Conservation (phyloP, 2,329 filamentous ascomycete species). For the Aureobasidium sp. region DNA sequence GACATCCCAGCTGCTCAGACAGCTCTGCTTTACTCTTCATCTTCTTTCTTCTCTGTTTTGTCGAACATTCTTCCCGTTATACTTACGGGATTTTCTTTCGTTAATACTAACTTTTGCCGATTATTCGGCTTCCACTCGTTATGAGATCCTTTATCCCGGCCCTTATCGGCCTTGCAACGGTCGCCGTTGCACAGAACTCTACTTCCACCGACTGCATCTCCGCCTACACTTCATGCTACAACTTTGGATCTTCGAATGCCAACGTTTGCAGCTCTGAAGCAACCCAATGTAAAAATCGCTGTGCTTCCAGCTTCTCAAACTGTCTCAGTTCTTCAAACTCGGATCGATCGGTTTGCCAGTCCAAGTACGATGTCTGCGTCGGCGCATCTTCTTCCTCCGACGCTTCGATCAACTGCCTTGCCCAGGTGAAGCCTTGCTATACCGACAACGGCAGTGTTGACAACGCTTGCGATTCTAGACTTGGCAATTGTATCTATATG, state of each 20-base stretch:
- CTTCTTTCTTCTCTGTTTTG: not conserved
- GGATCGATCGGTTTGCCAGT: too few relatives aligned
- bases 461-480: too few relatives aligned
- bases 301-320: too few relatives aligned
- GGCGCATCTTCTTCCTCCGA: too few relatives aligned
- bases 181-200: slow-evolving; percentile 3
- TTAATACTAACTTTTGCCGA: not conserved
- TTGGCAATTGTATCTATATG: too few relatives aligned
- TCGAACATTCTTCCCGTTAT: not conserved
- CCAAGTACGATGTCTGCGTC: too few relatives aligned
- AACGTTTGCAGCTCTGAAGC: not conserved
- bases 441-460: too few relatives aligned
- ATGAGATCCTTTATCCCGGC: not conserved
- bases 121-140: slow-evolving; percentile 1
- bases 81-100: not conserved
- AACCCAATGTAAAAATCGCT: too few relatives aligned
- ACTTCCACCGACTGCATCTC: not conserved
- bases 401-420: too few relatives aligned
- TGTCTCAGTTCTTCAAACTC: too few relatives aligned
- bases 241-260: not conserved
- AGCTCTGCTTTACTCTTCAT: not conserved
- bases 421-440: too few relatives aligned
- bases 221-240: not conserved
- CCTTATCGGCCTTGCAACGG: not conserved
- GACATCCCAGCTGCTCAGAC: not conserved